phyloP scores from a whole-genome alignment of 2,329 filamentous ascomycete species.

The Chaetomium globosum region DNA sequence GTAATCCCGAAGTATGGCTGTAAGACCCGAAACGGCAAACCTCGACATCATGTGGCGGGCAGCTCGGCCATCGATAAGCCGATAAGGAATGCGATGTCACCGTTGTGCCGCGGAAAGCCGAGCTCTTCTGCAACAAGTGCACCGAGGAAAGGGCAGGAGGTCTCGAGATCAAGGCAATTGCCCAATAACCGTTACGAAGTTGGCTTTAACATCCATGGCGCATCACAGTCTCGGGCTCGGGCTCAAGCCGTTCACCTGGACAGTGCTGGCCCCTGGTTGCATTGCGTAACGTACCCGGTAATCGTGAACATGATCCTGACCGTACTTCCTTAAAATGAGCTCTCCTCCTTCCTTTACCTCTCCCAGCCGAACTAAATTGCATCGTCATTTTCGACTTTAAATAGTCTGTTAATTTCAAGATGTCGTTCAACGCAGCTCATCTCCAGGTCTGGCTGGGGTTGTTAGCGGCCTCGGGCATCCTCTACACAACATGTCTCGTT shows the following conservation, averaged over 20 bases:
- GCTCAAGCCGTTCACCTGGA: neutral
- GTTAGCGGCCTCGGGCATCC: constrained; percentile 41
- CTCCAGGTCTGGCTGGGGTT: constrained; percentile 48
- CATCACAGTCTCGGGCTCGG: neutral
- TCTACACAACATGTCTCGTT: constrained; percentile 48
- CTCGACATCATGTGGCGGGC: constrained; percentile 33
- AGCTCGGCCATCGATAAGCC: constrained; percentile 27
- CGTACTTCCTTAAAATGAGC: neutral
- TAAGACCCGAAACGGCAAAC: constrained; percentile 27
- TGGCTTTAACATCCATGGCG: neutral
- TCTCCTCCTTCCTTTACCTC: neutral
- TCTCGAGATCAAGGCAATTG: constrained; percentile 17
- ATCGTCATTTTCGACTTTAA: neutral
- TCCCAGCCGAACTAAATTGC: neutral
- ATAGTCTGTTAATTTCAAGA: constrained; percentile 18
- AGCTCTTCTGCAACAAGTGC: constrained; percentile 6
- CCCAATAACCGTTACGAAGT: constrained; percentile 6
- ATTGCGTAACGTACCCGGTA: neutral
- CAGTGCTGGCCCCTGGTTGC: neutral
- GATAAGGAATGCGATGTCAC: constrained; percentile 20
- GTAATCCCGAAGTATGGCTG: constrained; percentile 14
- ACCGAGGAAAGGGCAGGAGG: constrained; percentile 15
- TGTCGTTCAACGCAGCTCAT: constrained; percentile 41
- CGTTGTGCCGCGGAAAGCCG: constrained; percentile 36
- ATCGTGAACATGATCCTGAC: too few species aligned